Evolutionary conservation across 2,329 filamentous ascomycete genomes (phyloP).

Genomic region (Hirsutella minnesotensis): DNA sequence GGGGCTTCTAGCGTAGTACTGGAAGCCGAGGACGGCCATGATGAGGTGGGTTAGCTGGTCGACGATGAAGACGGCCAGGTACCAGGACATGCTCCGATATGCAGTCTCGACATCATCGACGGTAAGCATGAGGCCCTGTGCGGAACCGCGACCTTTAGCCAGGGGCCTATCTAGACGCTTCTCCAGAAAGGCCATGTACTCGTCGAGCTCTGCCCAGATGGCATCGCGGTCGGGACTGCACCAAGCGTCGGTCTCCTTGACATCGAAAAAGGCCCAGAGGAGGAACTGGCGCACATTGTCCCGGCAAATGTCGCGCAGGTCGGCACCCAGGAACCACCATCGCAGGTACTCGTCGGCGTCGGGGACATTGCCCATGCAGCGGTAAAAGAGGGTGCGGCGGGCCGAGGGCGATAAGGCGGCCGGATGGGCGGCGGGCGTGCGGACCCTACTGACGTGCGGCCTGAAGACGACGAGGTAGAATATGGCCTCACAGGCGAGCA

Average conservation of each 20-base stretch:
- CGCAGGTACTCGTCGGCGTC: constrained; percentile 45
- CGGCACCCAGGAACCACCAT: constrained; percentile 55
- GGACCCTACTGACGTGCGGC: constrained; percentile 28
- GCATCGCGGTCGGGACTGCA: constrained; percentile 15
- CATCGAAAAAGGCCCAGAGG: constrained; percentile 55
- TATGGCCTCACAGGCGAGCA: constrained; percentile 25
- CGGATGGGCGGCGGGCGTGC: constrained; percentile 27
- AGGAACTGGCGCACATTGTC: constrained; percentile 60
- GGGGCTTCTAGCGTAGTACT: constrained; percentile 31
- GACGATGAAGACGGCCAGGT: constrained; percentile 41
- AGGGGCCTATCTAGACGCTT: constrained; percentile 37
- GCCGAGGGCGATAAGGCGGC: constrained; percentile 29
- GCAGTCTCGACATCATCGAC: constrained; percentile 50
- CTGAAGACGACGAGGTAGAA: constrained; percentile 31
- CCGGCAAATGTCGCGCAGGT: constrained; percentile 42
- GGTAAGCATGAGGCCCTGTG: constrained; percentile 48
- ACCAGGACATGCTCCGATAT: constrained; percentile 55
- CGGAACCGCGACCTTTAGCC: constrained; percentile 40
- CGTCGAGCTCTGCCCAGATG: constrained; percentile 28
- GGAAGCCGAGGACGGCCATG: constrained; percentile 37
- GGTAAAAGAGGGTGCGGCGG: constrained; percentile 42
- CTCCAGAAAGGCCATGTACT: constrained; percentile 41
- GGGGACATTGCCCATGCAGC: constrained; percentile 41
- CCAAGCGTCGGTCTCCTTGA: constrained; percentile 15
- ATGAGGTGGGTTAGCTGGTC: constrained; percentile 37